Percentiles rank a stretch among this genome's conserved stretches.
Evolutionary conservation across 139 green algal genomes (phyloP).

Genomic region (Pleodorina starrii): DNA sequence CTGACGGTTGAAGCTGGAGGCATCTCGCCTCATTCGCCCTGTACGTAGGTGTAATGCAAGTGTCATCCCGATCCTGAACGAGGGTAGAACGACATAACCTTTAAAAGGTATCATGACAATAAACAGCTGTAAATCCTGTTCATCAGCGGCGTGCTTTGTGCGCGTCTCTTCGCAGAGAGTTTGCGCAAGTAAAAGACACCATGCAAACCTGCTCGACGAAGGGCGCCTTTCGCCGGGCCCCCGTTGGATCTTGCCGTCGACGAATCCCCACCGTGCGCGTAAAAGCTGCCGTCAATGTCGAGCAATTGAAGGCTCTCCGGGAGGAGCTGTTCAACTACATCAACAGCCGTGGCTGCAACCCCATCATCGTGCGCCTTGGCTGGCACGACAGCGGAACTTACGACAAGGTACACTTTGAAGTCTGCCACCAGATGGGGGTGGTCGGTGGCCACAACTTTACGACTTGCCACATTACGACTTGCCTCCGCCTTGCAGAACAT

Average conservation of each 20-base stretch:
- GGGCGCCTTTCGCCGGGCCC: not conserved
- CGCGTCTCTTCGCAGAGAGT: no score
- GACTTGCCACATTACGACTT: not conserved
- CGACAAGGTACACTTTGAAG: constrained; percentile 61
- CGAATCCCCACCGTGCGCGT: not conserved
- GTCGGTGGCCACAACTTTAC: no score
- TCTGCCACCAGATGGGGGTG: no score
- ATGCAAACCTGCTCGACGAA: not conserved
- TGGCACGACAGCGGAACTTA: constrained; percentile 91
- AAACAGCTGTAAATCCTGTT: no score
- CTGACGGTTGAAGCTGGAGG: no score
- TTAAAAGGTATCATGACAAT: no score
- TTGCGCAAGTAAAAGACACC: not conserved
- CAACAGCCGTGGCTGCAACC: constrained; percentile 50
- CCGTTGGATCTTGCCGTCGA: not conserved
- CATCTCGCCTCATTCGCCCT: no score
- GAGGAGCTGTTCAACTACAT: constrained; percentile 26
- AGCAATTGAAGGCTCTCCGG: constrained; percentile 46
- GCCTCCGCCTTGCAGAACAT: constrained; percentile 58
- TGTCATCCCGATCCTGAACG: no score
- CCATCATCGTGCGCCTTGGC: constrained; percentile 78
- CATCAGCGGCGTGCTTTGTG: no score
- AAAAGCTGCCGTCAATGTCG: constrained; percentile 17
- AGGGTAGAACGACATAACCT: no score
- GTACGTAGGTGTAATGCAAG: no score